These are phyloP conservation scores for Gonium pectorale DNA, from an alignment of 139 green algal genomes.

Conservation along the genomic window DNA sequence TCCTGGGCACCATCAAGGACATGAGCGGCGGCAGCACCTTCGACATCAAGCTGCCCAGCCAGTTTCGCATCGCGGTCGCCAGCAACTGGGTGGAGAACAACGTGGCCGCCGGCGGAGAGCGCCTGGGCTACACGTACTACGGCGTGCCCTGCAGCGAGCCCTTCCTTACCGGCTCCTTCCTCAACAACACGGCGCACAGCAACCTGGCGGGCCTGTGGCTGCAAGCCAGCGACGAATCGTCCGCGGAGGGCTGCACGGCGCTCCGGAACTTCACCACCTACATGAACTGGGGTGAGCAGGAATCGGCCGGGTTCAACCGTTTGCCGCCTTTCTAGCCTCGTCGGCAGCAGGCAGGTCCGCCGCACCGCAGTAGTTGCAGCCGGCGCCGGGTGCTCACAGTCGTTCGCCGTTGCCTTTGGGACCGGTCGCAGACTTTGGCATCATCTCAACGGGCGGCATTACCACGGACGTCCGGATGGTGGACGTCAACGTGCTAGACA, in stretches of 20 bases:
- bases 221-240: not conserved
- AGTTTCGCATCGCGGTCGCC: slow-evolving; percentile 9
- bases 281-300: slow-evolving; percentile 62
- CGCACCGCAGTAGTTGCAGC: too few species aligned
- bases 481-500: slow-evolving; percentile 57
- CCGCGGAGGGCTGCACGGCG: slow-evolving; percentile 43
- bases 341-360: too few species aligned
- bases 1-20: slow-evolving; percentile 57
- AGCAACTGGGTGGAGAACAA: slow-evolving; percentile 61
- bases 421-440: slow-evolving; percentile 71
- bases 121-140: slow-evolving; percentile 56
- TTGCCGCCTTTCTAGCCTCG: too few species aligned
- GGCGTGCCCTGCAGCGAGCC: slow-evolving; percentile 18
- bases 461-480: slow-evolving; percentile 39
- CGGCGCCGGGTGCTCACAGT: too few species aligned
- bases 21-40: slow-evolving; percentile 30
- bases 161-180: slow-evolving; percentile 20
- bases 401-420: too few species aligned
- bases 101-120: slow-evolving; percentile 64
- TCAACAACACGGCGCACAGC: slow-evolving; percentile 62
- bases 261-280: slow-evolving; percentile 59
- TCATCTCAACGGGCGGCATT: slow-evolving; percentile 65
- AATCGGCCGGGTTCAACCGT: too few species aligned
- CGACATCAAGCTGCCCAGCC: slow-evolving; percentile 4
- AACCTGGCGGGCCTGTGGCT: slow-evolving; percentile 53